Evolutionary conservation across 768 basidiomycete species (phyloP).

Genomic region (Imleria badia): DNA sequence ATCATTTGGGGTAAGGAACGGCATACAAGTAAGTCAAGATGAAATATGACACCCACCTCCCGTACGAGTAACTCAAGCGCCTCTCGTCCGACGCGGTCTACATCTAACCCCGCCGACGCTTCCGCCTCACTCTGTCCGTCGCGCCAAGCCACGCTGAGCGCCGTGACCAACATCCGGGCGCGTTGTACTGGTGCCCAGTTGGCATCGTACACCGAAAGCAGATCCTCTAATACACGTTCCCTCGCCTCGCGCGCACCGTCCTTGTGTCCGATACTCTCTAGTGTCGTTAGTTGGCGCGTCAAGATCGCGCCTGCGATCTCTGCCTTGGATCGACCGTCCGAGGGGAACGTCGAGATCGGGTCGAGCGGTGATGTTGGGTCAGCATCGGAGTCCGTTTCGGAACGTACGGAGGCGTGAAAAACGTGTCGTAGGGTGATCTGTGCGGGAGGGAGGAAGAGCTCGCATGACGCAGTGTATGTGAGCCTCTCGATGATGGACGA

Average conservation of each 20-base stretch:
- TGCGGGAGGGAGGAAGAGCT: conserved; percentile 54
- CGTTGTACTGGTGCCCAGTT: conserved; percentile 55
- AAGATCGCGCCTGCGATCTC: conserved; percentile 51
- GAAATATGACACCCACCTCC: conserved; percentile 38
- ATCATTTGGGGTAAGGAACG: not conserved
- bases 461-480: conserved; percentile 66
- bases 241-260: conserved; percentile 47
- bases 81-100: conserved; percentile 41
- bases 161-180: conserved; percentile 53
- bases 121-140: conserved; percentile 21
- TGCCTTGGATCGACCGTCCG: conserved; percentile 10
- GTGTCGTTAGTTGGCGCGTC: conserved; percentile 56
- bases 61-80: conserved; percentile 40
- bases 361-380: not conserved
- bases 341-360: conserved; percentile 16
- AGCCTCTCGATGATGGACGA: conserved; percentile 60
- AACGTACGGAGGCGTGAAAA: not conserved
- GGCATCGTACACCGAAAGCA: conserved; percentile 48
- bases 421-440: conserved; percentile 46
- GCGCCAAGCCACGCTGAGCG: conserved; percentile 47
- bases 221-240: conserved; percentile 45
- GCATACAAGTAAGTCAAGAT: not conserved
- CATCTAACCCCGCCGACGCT: conserved; percentile 21
- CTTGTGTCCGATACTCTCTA: conserved; percentile 60
- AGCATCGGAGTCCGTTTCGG: not conserved